Percentiles rank a stretch among this genome's conserved stretches.
Conservation (phyloP, 2,329 filamentous ascomycete species). For the Myriangium duriaei region DNA sequence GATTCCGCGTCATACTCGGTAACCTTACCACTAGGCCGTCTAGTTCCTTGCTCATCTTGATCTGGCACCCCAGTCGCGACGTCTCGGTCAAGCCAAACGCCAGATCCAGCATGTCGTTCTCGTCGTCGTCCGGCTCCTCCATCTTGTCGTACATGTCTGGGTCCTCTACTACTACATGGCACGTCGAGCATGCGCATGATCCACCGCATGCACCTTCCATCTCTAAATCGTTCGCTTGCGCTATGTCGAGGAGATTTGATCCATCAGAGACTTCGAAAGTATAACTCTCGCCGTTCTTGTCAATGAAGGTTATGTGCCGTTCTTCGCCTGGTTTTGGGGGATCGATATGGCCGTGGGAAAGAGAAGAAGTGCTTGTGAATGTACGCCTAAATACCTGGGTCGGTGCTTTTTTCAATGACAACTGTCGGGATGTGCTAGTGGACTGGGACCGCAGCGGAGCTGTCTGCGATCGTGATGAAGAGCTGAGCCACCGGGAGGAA, state of each 20-base stretch:
- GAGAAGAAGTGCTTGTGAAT: constrained; percentile 53
- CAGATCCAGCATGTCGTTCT: constrained; percentile 80
- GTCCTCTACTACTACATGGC: constrained; percentile 73
- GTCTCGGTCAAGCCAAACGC: constrained; percentile 87
- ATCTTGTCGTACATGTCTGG: constrained; percentile 42
- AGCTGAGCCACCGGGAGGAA: no score
- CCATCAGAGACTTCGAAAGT: constrained; percentile 72
- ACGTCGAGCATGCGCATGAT: constrained; percentile 85
- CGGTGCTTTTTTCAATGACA: no score
- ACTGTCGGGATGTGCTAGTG: no score
- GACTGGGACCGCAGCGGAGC: no score
- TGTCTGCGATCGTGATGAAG: no score
- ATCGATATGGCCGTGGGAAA: constrained; percentile 65
- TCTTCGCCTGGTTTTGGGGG: constrained; percentile 85
- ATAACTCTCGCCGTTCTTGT: constrained; percentile 69
- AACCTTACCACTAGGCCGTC: constrained; percentile 76
- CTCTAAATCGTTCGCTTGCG: constrained; percentile 85
- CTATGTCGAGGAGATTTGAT: constrained; percentile 90
- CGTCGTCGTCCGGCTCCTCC: constrained; percentile 36
- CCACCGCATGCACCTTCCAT: constrained; percentile 97
- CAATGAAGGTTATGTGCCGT: constrained; percentile 79
- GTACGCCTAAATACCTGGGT: no score
- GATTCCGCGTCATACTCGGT: constrained; percentile 86
- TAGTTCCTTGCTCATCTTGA: constrained; percentile 79
- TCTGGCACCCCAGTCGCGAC: constrained; percentile 72